These are phyloP conservation scores for Jackrogersella multiformis DNA, from an alignment of 495 filamentous ascomycete species.

Conservation along the genomic window DNA sequence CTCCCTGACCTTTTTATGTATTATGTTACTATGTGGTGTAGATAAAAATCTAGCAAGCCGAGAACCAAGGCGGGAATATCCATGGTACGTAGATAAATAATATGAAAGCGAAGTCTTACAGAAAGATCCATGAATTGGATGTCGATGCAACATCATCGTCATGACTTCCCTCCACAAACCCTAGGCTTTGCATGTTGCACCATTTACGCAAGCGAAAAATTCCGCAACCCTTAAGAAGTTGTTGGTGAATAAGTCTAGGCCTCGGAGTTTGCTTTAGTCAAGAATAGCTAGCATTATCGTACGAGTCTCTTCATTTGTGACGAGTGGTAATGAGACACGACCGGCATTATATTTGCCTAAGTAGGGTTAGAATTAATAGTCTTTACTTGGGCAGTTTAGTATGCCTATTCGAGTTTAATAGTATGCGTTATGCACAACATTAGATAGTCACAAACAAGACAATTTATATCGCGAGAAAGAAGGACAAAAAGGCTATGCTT, in stretches of 20 bases:
- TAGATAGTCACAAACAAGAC: too few species aligned
- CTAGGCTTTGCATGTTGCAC: slow-evolving; percentile 18
- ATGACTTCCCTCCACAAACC: slow-evolving; percentile 19
- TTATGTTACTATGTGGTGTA: too few species aligned
- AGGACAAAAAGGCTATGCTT: background rate
- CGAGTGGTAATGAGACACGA: slow-evolving; percentile 11
- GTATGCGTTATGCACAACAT: slow-evolving; percentile 3
- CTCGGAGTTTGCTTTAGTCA: background rate
- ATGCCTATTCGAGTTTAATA: slow-evolving; percentile 7
- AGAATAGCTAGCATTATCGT: slow-evolving; percentile 1
- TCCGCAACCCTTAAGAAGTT: background rate
- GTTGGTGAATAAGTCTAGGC: slow-evolving; percentile 4
- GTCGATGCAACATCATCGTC: slow-evolving; percentile 16
- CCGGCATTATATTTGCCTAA: background rate
- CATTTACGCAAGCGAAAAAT: background rate
- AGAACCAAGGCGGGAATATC: too few species aligned
- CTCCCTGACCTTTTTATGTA: background rate
- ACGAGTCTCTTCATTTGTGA: slow-evolving; percentile 6
- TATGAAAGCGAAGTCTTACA: slow-evolving; percentile 10
- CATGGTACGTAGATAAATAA: background rate
- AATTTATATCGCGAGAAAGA: background rate
- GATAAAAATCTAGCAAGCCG: slow-evolving; percentile 27
- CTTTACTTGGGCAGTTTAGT: background rate
- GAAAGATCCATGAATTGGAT: background rate
- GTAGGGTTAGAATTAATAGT: background rate